Evolutionary conservation across 257 asterid species (phyloP).

Genomic region (Nemophila menziesii): DNA sequence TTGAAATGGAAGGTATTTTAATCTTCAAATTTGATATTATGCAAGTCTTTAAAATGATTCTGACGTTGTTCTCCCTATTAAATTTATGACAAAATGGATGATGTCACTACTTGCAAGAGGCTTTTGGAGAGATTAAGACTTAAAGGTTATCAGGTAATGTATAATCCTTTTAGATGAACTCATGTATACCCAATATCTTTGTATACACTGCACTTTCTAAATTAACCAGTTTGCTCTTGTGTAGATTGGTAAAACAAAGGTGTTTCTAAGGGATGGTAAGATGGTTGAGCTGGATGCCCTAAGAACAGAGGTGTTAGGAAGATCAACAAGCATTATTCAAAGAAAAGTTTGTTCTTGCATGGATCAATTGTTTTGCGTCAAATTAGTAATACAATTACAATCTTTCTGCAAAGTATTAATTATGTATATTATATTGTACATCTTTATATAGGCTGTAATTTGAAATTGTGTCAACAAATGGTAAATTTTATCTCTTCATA

Average conservation of each 20-base stretch:
- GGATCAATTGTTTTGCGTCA: conserved; percentile 59
- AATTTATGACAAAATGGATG: conserved; percentile 54
- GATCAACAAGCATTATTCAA: conserved; percentile 93
- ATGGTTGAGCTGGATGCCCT: conserved; percentile 97
- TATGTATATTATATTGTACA: conserved; percentile 7
- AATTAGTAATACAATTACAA: conserved; percentile 57
- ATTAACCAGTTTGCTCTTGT: conserved; percentile 23
- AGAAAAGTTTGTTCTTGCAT: conserved; percentile 78
- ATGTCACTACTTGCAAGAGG: conserved; percentile 86
- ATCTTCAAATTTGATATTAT: conserved; percentile 4
- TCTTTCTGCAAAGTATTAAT: conserved; percentile 88
- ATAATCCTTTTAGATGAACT: not conserved
- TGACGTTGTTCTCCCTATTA: conserved; percentile 12
- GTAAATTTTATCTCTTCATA: conserved; percentile 16
- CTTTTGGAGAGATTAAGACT: conserved; percentile 88
- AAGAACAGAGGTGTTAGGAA: conserved; percentile 86
- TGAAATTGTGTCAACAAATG: conserved; percentile 1
- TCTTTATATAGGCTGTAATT: conserved; percentile 3
- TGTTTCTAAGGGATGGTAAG: conserved; percentile 94
- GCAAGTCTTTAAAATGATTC: conserved; percentile 3
- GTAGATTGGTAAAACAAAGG: conserved; percentile 97
- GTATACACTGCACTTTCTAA: not conserved
- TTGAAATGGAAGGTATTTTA: conserved; percentile 63
- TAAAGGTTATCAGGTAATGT: conserved; percentile 87
- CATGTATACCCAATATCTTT: not conserved